phyloP scores from a whole-genome alignment of 805 yeast genomes.

The Metschnikowia henanensis region DNA sequence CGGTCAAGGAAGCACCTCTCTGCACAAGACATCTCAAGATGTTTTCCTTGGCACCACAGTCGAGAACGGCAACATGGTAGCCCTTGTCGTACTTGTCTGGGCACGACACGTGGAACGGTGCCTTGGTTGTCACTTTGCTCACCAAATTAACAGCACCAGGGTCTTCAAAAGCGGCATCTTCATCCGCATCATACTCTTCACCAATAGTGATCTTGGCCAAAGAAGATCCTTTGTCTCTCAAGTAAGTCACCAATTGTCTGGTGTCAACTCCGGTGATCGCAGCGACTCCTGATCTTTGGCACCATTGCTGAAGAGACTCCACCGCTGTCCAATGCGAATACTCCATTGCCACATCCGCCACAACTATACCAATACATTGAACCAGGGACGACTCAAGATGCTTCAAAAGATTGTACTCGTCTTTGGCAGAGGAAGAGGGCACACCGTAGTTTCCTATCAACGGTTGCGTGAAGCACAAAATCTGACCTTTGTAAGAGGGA shows the following conservation, averaged over 20 bases:
- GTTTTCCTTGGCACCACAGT: slow-evolving; percentile 98
- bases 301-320: slow-evolving; percentile 93
- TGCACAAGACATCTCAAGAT: slow-evolving; percentile 90
- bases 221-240: slow-evolving; percentile 96
- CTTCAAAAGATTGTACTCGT: slow-evolving; percentile 80
- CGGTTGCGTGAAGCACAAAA: slow-evolving; percentile 95
- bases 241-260: slow-evolving; percentile 85
- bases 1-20: slow-evolving; percentile 96
- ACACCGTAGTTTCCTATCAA: slow-evolving; percentile 98
- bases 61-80: slow-evolving; percentile 85
- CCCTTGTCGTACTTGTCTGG: slow-evolving; percentile 53
- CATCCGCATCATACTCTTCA: slow-evolving; percentile 88
- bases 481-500: slow-evolving; percentile 97
- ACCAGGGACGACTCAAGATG: slow-evolving; percentile 89
- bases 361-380: slow-evolving; percentile 96
- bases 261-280: slow-evolving; percentile 97
- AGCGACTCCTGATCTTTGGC: slow-evolving; percentile 94
- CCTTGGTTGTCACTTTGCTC: slow-evolving; percentile 90
- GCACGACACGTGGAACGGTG: slow-evolving; percentile 86
- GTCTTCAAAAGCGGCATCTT: slow-evolving; percentile 86
- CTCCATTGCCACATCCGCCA: slow-evolving; percentile 91
- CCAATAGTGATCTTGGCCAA: slow-evolving; percentile 88
- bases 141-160: slow-evolving; percentile 91
- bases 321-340: slow-evolving; percentile 99
- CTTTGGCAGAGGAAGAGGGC: slow-evolving; percentile 79